Base-by-base conservation (phyloP, 2,329 filamentous ascomycete genomes). In the Botrytis hyacinthi region DNA sequence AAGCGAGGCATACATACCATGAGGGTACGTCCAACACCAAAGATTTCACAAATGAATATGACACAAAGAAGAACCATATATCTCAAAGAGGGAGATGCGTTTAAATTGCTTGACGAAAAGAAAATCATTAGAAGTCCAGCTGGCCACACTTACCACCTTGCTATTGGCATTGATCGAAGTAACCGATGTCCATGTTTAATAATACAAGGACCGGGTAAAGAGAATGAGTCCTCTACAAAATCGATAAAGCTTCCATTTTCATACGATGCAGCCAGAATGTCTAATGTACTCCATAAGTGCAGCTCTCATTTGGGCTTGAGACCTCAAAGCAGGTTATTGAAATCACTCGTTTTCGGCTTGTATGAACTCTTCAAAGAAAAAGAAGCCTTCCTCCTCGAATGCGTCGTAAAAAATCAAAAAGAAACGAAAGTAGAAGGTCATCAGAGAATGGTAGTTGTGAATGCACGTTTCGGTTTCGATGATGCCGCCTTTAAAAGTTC, bases 401-500 rank as follows among this genome's bases (percentile, higher is more conserved):
- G 87, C 26, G 82, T 89, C 74, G 83, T 85, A 78, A 87, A 32
- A 74, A 80, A 1, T 35, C 62, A 46, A 3, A 20, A 10, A 40
- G 46, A 14, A 29, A 20, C 32, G 1, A 8, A 8, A 40, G 3
- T 1, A 10, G 20, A 29, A 22, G n/a, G 3, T 35, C 16, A 35
- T 2, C 80, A 83, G 18, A 79, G 80, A 2, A 77, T 92, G 0
- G 83, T 87, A 70, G 82, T 90, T 26, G 85, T 85, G 46, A 83
- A 83, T 57, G 86, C 90, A 1, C 84, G 85, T 66, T 88, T 92
- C 77, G 87, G 88, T 74, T 92, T 93, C 82, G 91, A 93, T 81
- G 90, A 93, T 82, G 90, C 91, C 3, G 90, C 91, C 0, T 90
- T 88, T 81, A 86, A 87, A 72, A 91, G 87, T 78, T 84, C 85